phyloP scores from a whole-genome alignment of 768 basidiomycete genomes.

The Pisolithus sp. region DNA sequence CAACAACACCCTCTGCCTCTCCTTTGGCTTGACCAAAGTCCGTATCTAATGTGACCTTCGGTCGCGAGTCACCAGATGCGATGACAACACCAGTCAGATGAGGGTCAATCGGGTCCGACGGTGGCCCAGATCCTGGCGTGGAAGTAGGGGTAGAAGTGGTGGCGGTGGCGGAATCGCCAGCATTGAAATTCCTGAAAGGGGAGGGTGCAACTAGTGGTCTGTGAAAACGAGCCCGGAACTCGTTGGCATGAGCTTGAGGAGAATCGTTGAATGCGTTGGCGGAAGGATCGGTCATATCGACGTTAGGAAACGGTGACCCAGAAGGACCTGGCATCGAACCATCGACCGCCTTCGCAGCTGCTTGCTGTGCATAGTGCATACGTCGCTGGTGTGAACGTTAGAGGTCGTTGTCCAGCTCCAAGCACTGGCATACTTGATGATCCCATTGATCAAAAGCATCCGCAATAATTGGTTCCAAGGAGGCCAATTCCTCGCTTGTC shows the following conservation, averaged over 20 bases:
- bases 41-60: constrained; percentile 20
- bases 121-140: constrained; percentile 28
- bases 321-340: constrained; percentile 25
- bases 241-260: constrained; percentile 33
- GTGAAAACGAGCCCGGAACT: constrained; percentile 64
- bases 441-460: constrained; percentile 88
- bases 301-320: constrained; percentile 23
- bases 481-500: constrained; percentile 73
- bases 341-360: constrained; percentile 24
- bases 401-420: neutral
- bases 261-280: constrained; percentile 24
- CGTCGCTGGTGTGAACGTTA: constrained; percentile 31
- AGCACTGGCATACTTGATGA: constrained; percentile 49
- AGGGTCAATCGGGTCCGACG: constrained; percentile 28
- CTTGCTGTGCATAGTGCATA: constrained; percentile 39
- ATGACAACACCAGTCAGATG: constrained; percentile 24
- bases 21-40: constrained; percentile 18
- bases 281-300: constrained; percentile 28
- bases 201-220: constrained; percentile 53
- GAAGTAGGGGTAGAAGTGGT: constrained; percentile 30
- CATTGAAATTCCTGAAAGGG: constrained; percentile 43
- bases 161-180: constrained; percentile 23
- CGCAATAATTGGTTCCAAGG: constrained; percentile 73
- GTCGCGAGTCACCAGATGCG: constrained; percentile 17
- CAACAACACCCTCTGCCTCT: constrained; percentile 19